Evolutionary conservation across 2,329 filamentous ascomycete genomes (phyloP), one percentile per base, ranked within the genome.

Genomic region (Ophiocordyceps camponoti-floridani): DNA sequence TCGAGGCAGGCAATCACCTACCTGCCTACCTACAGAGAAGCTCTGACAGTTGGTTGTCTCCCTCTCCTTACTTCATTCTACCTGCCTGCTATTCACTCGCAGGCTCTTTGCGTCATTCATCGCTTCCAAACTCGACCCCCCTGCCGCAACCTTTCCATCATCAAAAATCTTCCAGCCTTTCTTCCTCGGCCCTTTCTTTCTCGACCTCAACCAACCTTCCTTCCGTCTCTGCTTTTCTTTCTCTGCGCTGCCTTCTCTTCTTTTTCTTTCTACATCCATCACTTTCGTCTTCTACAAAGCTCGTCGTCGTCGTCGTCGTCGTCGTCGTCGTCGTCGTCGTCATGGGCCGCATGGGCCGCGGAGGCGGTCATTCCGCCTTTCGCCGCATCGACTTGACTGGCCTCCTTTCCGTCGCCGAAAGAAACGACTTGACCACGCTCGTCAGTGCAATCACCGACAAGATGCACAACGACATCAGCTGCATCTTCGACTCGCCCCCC

Each of bases 401-500:
- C 26, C 54, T 72, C 44, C 56, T 77, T 35, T 69, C 59, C 18
- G 41, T 57, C 4, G 59, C 64, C 2, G 72, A 78, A 52, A 69
- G 65, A 51, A 62, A 62, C 30, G 73, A 78, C 46, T 57, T 80
- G 38, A 58, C 63, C n/a, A 60, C 63, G 4, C 63, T 80, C 12
- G 58, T 75, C 46, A 62, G 56, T 26, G 64, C 65, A 41, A 70
- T 77, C 48, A 70, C 69, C 33, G 73, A 77, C 43, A 63, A 63
- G 35, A 73, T 79, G 63, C 65, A 70, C 46, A 66, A 64, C 44
- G 66, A 73, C 38, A 62, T 78, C 47, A 62, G 56, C 48, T 63
- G 66, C 44, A 64, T 66, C 47, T 78, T 79, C 49, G 70, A 75
- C 50, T 64, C 62, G 6, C 61, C 68, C 19, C 58, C 60, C 14